Evolutionary conservation across 2,329 filamentous ascomycete species (phyloP).

Genomic region (Penicillium sp.): DNA sequence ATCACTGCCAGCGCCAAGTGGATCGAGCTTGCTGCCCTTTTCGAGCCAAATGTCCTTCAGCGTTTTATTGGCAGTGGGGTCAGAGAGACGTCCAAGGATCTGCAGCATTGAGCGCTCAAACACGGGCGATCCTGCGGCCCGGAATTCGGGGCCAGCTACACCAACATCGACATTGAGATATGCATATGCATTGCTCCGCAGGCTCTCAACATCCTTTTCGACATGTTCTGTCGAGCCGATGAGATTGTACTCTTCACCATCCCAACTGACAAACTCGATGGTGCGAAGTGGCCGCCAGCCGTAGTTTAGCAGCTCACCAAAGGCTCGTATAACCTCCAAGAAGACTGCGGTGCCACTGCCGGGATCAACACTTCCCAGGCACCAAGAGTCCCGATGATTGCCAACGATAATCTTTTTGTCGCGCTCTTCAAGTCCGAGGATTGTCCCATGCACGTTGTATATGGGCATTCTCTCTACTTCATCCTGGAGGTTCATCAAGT

Average conservation of each 20-base stretch:
- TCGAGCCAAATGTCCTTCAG: conserved; percentile 74
- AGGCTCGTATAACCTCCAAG: conserved; percentile 81
- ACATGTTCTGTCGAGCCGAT: conserved; percentile 95
- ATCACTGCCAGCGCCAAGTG: conserved; percentile 74
- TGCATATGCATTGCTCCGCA: conserved; percentile 74
- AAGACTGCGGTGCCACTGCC: conserved; percentile 88
- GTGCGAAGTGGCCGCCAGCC: conserved; percentile 93
- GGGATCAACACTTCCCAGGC: conserved; percentile 81
- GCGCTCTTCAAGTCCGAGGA: conserved; percentile 78
- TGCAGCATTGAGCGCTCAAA: conserved; percentile 71
- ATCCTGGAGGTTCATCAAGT: conserved; percentile 83
- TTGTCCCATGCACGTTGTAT: conserved; percentile 86
- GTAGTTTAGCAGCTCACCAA: conserved; percentile 71
- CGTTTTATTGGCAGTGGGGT: conserved; percentile 70
- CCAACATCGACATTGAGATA: conserved; percentile 91
- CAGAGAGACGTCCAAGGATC: conserved; percentile 71
- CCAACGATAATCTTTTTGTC: conserved; percentile 86
- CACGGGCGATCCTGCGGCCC: conserved; percentile 76
- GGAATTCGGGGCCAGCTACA: conserved; percentile 72
- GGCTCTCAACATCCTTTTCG: conserved; percentile 72
- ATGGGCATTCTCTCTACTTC: conserved; percentile 80
- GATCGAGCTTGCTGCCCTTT: conserved; percentile 59
- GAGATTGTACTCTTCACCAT: conserved; percentile 88
- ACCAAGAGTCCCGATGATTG: conserved; percentile 91
- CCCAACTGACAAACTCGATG: conserved; percentile 97